Conservation (phyloP, 768 basidiomycete species). For the Dioszegia crocea region DNA sequence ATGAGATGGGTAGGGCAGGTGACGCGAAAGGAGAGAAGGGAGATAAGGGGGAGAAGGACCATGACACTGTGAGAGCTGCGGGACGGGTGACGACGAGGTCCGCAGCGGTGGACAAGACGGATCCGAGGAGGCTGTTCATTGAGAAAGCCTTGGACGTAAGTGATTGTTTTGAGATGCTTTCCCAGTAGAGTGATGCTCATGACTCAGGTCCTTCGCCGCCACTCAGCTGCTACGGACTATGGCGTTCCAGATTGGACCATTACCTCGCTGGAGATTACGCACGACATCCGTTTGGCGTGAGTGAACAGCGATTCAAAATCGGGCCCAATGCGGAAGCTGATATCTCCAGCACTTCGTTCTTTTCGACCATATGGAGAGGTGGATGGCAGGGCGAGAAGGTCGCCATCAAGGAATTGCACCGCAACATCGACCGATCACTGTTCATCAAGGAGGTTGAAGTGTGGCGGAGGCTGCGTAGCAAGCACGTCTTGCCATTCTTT, state of each 20-base stretch:
- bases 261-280: slow-evolving; percentile 67
- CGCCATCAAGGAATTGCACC: slow-evolving; percentile 54
- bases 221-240: slow-evolving; percentile 14
- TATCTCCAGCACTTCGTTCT: slow-evolving; percentile 43
- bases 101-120: not conserved
- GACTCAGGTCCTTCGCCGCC: slow-evolving; percentile 19
- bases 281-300: slow-evolving; percentile 60
- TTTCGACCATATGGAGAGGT: slow-evolving; percentile 74
- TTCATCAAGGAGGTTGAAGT: slow-evolving; percentile 68
- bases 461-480: slow-evolving; percentile 67
- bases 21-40: too few species aligned
- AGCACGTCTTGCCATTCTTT: slow-evolving; percentile 67
- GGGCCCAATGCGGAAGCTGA: too few species aligned
- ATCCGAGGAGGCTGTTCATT: slow-evolving; percentile 21
- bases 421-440: slow-evolving; percentile 45
- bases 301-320: not conserved
- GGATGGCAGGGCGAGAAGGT: slow-evolving; percentile 61
- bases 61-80: not conserved
- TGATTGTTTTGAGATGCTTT: not conserved
- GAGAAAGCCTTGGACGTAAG: slow-evolving; percentile 34
- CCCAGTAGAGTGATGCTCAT: not conserved
- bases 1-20: slow-evolving; percentile 2
- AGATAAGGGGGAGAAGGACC: too few species aligned
- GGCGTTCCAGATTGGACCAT: slow-evolving; percentile 44
- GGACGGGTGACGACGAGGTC: not conserved